Base-by-base conservation (phyloP, 768 basidiomycete species). In the Phanerochaete carnosa region DNA sequence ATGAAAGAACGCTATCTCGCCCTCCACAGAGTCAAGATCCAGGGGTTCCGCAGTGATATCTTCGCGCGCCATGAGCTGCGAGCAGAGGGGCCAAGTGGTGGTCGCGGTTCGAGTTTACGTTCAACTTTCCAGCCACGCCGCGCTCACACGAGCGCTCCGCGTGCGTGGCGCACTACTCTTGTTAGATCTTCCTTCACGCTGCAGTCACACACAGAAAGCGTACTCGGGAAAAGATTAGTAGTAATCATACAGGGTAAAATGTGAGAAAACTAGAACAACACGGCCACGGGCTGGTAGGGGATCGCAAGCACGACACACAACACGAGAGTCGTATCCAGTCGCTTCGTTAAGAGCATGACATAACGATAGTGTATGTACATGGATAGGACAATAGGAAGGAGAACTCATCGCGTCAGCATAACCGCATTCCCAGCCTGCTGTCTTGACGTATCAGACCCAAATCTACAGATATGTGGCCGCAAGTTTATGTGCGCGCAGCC, bases 1-100 rank as follows among this genome's bases (percentile, higher is more conserved):
- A 53, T 89, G 84, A 70, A 94, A 94, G 74, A 95, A 89, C 9
- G 89, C 81, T 50, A 93, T 90, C 72, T 95, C 93, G 43, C 93
- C 93, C 65, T 88, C 85, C 56, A 92, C 83, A 7, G 83, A 85
- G 69, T 87, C 81, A 43, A 94, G 83, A 68, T 43, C 39, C 39
- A 43, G 16, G 19, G 39, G 8, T 43, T 43, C 39, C 16, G 39
- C 11, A 7, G 39, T 4, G 11, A 43, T 19, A 43, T 43, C 39
- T 43, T 43, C 39, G 11, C 39, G 39, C 5, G 39, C 39, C 39
- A 43, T 43, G 19, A 11, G 39, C 16, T 43, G 39, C 8, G 39
- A 43, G 19, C 8, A 19, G 16, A 12, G 39, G 39, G 39, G 6
- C 16, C 11, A 43, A 19, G 39, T 35, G 33, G 16, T 12, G 39